phyloP scores from a whole-genome alignment of 768 basidiomycete species.

The Phylloporus rhodoxanthus region DNA sequence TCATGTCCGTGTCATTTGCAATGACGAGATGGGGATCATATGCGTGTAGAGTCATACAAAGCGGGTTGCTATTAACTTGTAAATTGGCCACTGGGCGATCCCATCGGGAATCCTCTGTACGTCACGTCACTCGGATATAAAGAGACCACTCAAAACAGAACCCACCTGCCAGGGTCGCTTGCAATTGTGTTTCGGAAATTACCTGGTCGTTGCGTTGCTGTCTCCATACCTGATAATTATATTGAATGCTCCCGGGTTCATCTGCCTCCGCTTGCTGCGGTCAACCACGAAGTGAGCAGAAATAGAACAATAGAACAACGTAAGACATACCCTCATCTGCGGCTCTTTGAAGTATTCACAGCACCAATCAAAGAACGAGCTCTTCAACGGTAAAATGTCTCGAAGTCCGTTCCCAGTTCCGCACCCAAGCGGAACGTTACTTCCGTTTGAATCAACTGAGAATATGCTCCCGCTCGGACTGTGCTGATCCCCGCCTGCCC shows the following conservation, averaged over 20 bases:
- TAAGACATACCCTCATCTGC: constrained; percentile 82
- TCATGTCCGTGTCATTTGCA: constrained; percentile 79
- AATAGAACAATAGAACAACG: neutral
- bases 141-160: constrained; percentile 21
- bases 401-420: constrained; percentile 78
- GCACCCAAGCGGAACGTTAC: constrained; percentile 66
- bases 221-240: constrained; percentile 94
- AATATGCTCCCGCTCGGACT: constrained; percentile 76
- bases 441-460: constrained; percentile 65
- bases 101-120: constrained; percentile 59
- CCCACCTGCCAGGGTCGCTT: constrained; percentile 73
- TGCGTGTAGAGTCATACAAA: constrained; percentile 84
- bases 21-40: constrained; percentile 86
- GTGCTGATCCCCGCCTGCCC: constrained; percentile 40
- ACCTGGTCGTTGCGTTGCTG: constrained; percentile 85
- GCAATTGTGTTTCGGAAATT: constrained; percentile 57
- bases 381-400: constrained; percentile 85
- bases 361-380: constrained; percentile 93
- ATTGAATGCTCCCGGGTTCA: constrained; percentile 89
- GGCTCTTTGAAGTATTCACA: constrained; percentile 97
- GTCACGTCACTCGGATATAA: neutral
- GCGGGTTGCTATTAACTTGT: constrained; percentile 52
- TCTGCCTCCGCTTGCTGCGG: constrained; percentile 86
- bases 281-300: constrained; percentile 11
- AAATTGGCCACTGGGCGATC: constrained; percentile 65